These are phyloP conservation scores for Neonectria magnoliae DNA, from an alignment of 2,329 filamentous ascomycete species.

Conservation along the genomic window DNA sequence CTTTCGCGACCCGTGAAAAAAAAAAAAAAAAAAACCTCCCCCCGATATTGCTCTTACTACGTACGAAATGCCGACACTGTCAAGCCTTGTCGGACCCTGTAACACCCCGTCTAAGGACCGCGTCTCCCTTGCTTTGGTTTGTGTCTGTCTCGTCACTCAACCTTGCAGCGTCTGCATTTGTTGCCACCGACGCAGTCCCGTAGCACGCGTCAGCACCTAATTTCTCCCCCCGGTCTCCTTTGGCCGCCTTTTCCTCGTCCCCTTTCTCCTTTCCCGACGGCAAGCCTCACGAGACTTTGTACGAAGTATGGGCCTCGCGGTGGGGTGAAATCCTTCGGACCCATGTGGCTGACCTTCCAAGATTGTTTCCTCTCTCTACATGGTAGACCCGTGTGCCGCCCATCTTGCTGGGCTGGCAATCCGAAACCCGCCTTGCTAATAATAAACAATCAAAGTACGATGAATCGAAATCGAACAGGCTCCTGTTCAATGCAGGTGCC, in stretches of 20 bases:
- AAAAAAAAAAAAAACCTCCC: too few relatives aligned
- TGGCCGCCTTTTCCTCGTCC: not conserved
- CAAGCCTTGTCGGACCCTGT: slow-evolving; percentile 1
- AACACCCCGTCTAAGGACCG: not conserved
- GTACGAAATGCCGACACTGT: not conserved
- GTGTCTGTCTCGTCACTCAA: not conserved
- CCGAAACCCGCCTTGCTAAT: slow-evolving; percentile 10
- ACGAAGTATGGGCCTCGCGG: not conserved
- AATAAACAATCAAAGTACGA: slow-evolving; percentile 1
- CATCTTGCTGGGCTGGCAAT: slow-evolving; percentile 7
- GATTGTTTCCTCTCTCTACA: not conserved
- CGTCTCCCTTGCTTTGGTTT: slow-evolving; percentile 26
- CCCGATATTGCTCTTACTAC: too few relatives aligned
- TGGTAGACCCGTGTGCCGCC: slow-evolving; percentile 7
- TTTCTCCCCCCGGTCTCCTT: slow-evolving; percentile 25
- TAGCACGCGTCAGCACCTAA: slow-evolving; percentile 40
- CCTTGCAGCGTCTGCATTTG: slow-evolving; percentile 12
- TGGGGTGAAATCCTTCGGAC: slow-evolving; percentile 2
- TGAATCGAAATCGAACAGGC: slow-evolving; percentile 2
- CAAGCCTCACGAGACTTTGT: slow-evolving; percentile 8
- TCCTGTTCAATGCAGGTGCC: not conserved
- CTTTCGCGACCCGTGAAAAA: not conserved
- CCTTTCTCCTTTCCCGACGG: not conserved
- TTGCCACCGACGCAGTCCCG: slow-evolving; percentile 8
- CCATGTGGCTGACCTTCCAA: slow-evolving; percentile 3